Conservation (phyloP, 2,329 filamentous ascomycete species). For the Dendrostoma leiphaemia region DNA sequence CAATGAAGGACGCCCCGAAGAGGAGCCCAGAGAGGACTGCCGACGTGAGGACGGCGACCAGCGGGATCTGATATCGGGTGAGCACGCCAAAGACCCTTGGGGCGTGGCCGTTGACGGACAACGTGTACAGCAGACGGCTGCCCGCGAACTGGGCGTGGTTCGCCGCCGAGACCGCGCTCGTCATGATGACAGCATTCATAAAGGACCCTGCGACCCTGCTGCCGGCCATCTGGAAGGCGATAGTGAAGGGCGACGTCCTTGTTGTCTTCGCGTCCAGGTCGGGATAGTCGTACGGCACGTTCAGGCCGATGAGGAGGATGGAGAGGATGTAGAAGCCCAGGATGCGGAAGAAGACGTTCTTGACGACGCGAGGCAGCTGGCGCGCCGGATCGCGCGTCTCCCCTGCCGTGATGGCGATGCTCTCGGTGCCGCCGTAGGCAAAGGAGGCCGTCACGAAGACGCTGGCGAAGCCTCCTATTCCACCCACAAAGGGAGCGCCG, state of each 20-base stretch:
- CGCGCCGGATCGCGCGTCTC: conserved; percentile 62
- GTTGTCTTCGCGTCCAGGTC: conserved; percentile 40
- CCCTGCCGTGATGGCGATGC: conserved; percentile 64
- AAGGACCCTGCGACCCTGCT: conserved; percentile 53
- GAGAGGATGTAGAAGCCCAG: conserved; percentile 53
- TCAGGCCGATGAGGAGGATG: conserved; percentile 54
- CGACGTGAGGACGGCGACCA: conserved; percentile 53
- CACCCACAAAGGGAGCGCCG: conserved; percentile 62
- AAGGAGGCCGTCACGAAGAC: conserved; percentile 63
- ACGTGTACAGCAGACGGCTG: conserved; percentile 54
- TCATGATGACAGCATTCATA: conserved; percentile 62
- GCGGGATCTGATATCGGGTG: conserved; percentile 50
- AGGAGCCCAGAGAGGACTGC: conserved; percentile 55
- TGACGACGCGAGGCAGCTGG: conserved; percentile 61
- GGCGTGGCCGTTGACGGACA: conserved; percentile 55
- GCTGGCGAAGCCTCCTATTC: conserved; percentile 64
- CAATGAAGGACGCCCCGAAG: conserved; percentile 65
- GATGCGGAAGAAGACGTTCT: conserved; percentile 65
- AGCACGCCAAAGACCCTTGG: conserved; percentile 51
- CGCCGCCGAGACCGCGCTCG: conserved; percentile 55
- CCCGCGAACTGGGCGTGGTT: conserved; percentile 60
- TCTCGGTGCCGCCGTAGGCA: conserved; percentile 62
- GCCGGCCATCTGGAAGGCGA: conserved; percentile 60
- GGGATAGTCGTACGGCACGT: conserved; percentile 55
- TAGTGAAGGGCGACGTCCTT: conserved; percentile 58